Conservation (phyloP, 306 rosid species). For the Cicer chorassanicum region DNA sequence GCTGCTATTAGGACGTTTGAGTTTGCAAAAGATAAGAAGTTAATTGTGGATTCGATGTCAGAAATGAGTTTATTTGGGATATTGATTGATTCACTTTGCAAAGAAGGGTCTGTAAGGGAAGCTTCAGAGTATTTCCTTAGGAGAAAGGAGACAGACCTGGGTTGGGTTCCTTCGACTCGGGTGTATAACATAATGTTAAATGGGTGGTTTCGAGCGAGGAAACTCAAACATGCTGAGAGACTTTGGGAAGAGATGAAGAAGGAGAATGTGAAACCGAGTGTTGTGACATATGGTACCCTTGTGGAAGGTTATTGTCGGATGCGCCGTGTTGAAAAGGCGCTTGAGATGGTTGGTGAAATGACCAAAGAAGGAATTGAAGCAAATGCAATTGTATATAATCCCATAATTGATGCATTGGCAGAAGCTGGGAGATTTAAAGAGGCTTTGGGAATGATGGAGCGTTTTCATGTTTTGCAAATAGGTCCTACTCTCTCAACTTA, state of each 20-base stretch:
- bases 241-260: constrained; percentile 84
- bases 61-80: constrained; percentile 73
- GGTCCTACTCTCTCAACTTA: constrained; percentile 88
- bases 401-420: constrained; percentile 81
- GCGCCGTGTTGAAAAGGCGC: constrained; percentile 72
- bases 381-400: constrained; percentile 79
- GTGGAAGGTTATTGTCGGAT: constrained; percentile 88
- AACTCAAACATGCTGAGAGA: constrained; percentile 77
- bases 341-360: constrained; percentile 77
- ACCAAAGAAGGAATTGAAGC: constrained; percentile 69
- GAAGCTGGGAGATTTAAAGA: constrained; percentile 85
- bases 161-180: constrained; percentile 63
- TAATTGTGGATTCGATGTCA: constrained; percentile 51
- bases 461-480: constrained; percentile 67
- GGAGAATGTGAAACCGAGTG: constrained; percentile 70
- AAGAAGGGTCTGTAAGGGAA: constrained; percentile 65
- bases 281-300: constrained; percentile 93
- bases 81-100: constrained; percentile 86
- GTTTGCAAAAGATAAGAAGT: constrained; percentile 56
- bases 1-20: constrained; percentile 77
- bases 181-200: constrained; percentile 67
- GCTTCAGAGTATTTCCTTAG: constrained; percentile 47
- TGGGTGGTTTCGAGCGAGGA: constrained; percentile 88
- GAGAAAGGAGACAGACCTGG: constrained; percentile 44
- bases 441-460: constrained; percentile 83